Base-by-base conservation (phyloP, 139 green algal genomes). In the Choricystis sp. region DNA sequence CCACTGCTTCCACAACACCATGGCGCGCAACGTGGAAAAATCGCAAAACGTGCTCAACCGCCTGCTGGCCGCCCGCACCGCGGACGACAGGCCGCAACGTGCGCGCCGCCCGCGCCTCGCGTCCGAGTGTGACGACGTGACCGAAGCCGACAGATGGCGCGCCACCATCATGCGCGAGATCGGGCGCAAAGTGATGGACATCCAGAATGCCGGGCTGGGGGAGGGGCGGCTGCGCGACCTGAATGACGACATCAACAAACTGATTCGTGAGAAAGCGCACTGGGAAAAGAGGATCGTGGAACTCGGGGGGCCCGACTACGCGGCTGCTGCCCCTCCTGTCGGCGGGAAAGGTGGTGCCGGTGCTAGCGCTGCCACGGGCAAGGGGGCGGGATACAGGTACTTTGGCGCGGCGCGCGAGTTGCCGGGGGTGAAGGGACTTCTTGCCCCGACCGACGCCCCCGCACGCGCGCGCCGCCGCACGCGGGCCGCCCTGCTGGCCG, bases 181-280 rank as follows among this genome's bases (percentile, higher is more conserved):
- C 31, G 92, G 90, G 1, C 73, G 77, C 40, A 97, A 97, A 69
- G 94, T 99, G 20, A 95, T 94, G 85, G 92, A 99, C 61, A 99
- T 99, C n/a, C 94, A 99, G 74, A 99, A 99, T 70, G 88, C 85
- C 29, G 94, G 86, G 0, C 76, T 99, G 21, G 93, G 93, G 0
- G 94, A 99, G 70, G 85, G 96, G 70, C 81, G 88, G 26, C 80
- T 99, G 16, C 85, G 94, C 3, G 94, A 99, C 65, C 71, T 99
- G 5, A 99, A 99, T 64, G 94, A 99, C 62, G 94, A 97, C 60
- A 99, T 99, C 77, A 99, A 99, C 81, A 98, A 98, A 74, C 81
- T 99, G 0, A 95, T 98, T 1, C 75, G 90, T 1, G 93, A 97
- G 60, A 99, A 99, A 69, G 83, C 81, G 26, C 89, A 96, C 77